Base-by-base conservation (phyloP, 345 rosid genomes). In the Bruguiera gymnorhiza region DNA sequence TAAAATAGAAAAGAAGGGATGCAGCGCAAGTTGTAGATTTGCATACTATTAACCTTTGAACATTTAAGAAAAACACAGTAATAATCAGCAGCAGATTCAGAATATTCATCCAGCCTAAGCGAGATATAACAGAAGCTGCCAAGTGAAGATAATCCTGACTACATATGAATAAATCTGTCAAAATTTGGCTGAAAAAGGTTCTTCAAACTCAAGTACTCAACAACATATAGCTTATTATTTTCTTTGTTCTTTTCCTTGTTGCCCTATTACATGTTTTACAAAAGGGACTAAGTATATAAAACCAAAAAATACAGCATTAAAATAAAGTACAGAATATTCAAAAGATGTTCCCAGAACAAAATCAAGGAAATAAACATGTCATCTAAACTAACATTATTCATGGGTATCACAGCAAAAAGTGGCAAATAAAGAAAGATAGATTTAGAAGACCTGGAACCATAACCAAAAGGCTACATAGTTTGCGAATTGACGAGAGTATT, bases 391-490 rank as follows among this genome's bases (percentile, higher is more conserved):
- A 15, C 50, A 11, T 13, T 43, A 13, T 11, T 43, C 50, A 18
- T 4, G 4, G 50, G 50, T 3, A 43, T 43, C 50, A 54, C 48
- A 39, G 29, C 37, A n/a, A 23, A 65, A 10, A 70, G 34, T 51
- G 8, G 6, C 72, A 32, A 37, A 26, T 20, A n/a, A 60, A 36
- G 29, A 23, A 21, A 70, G 62, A 55, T 37, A 64, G 27, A 29
- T 64, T 46, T 63, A 32, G 71, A 65, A 62, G 56, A 91, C 98
- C 94, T 86, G 96, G 96, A 77, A 86, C 74, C 78, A 89, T 83
- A 78, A 93, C 86, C 78, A 91, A 79, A 73, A 93, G 82, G 83
- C 97, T 83, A 78, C 90, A 91, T 66, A 91, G 46, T 76, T 93
- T 91, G 81, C 66, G 82, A 74, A 93, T 63, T 20, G 79, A 78